These are phyloP conservation scores for cucumber (Cucumis sativus) DNA, from an alignment of 306 rosid species.

Conservation along the genomic window Cucumber_9930_V3 NC_026659.2:29698501-29699000, in stretches of 20 bases:
- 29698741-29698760: slow-evolving; percentile 16
- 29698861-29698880: slow-evolving; percentile 55
- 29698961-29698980: slow-evolving; percentile 50
- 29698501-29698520: slow-evolving; percentile 30
- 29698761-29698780: background rate
- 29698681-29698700: slow-evolving; percentile 26
- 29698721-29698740: slow-evolving; percentile 26
- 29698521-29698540: slow-evolving; percentile 37
- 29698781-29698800: background rate
- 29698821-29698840: slow-evolving; percentile 60
- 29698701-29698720: slow-evolving; percentile 25
- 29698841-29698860: slow-evolving; percentile 92
- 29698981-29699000: slow-evolving; percentile 64
- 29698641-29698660: slow-evolving; percentile 32
- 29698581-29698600: slow-evolving; percentile 34
- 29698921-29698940: slow-evolving; percentile 38
- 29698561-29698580: slow-evolving; percentile 35
- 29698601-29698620: slow-evolving; percentile 36
- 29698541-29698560: slow-evolving; percentile 43
- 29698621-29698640: slow-evolving; percentile 41
- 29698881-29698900: slow-evolving; percentile 27
- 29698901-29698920: slow-evolving; percentile 51
- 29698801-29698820: slow-evolving; percentile 40
- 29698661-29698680: slow-evolving; percentile 37
- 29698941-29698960: slow-evolving; percentile 43